Evolutionary conservation across 129 eudicot genomes (phyloP).

Genomic region (Tanacetum coccineum): DNA sequence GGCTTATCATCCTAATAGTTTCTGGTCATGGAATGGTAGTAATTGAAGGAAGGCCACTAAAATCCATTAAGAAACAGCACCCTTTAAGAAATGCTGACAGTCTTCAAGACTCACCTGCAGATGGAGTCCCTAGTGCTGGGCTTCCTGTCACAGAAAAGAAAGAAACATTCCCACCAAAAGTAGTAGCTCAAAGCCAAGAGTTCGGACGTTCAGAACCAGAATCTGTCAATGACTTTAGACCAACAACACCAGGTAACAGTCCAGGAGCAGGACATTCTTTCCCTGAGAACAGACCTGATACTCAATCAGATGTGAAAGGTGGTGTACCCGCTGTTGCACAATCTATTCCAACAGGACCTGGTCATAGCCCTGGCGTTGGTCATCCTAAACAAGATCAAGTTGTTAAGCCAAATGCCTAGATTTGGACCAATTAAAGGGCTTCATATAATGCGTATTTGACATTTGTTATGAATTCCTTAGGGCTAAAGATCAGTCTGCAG

Average conservation of each 20-base stretch:
- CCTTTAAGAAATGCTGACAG: neutral
- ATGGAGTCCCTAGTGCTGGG: slow-evolving; percentile 30
- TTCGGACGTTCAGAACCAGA: slow-evolving; percentile 11
- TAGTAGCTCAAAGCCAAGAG: slow-evolving; percentile 14
- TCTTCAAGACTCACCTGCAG: slow-evolving; percentile 24
- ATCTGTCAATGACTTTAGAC: slow-evolving; percentile 28
- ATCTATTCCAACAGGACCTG: slow-evolving; percentile 37
- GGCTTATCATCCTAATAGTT: slow-evolving; percentile 27
- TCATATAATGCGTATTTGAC: slow-evolving; percentile 11
- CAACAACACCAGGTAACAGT: slow-evolving; percentile 56
- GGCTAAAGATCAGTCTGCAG: neutral
- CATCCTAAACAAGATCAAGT: slow-evolving; percentile 31
- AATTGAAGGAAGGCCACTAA: slow-evolving; percentile 41
- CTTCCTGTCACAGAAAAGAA: slow-evolving; percentile 19
- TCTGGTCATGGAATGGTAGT: slow-evolving; percentile 20
- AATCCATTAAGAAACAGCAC: slow-evolving; percentile 22
- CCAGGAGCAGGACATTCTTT: slow-evolving; percentile 52
- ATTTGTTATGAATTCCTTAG: slow-evolving; percentile 15
- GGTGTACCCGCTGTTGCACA: no score
- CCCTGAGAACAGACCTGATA: slow-evolving; percentile 14
- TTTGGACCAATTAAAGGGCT: neutral
- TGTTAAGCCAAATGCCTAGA: slow-evolving; percentile 33
- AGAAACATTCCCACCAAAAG: slow-evolving; percentile 5
- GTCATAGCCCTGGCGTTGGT: slow-evolving; percentile 58
- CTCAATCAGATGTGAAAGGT: slow-evolving; percentile 6